Conservation (phyloP, 768 basidiomycete genomes). For the Naganishia vaughanmartiniae region DNA sequence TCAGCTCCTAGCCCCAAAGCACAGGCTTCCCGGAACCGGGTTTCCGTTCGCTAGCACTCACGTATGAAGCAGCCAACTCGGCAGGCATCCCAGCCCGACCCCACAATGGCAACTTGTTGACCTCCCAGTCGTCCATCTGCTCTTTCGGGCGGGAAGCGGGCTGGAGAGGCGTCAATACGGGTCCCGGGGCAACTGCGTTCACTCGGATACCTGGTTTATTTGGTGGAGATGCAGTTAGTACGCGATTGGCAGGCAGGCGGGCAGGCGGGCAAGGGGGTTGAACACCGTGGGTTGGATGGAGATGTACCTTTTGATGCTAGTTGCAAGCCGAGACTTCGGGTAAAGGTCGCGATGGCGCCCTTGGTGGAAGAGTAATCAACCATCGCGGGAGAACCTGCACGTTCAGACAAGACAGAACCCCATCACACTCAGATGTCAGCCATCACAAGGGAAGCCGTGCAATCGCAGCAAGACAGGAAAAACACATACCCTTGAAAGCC, state of each 20-base stretch:
- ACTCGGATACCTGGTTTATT: conserved; percentile 56
- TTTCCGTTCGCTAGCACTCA: neutral
- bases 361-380: conserved; percentile 63
- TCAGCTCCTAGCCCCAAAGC: too few species aligned
- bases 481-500: conserved; percentile 52
- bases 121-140: conserved; percentile 61
- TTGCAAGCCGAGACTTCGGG: conserved; percentile 59
- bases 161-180: conserved; percentile 59
- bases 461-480: conserved; percentile 14
- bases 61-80: conserved; percentile 53
- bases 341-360: conserved; percentile 63
- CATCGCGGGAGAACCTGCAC: conserved; percentile 45
- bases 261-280: neutral
- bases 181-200: conserved; percentile 55
- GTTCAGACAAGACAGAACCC: neutral
- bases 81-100: conserved; percentile 60
- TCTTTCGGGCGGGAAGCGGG: conserved; percentile 60
- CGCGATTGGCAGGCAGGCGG: neutral
- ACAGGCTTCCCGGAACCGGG: too few species aligned
- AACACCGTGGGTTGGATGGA: too few species aligned
- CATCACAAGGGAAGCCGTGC: conserved; percentile 26
- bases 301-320: conserved; percentile 56
- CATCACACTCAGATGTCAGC: neutral
- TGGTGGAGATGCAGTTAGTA: neutral
- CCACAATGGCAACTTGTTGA: conserved; percentile 57